Evolutionary conservation across 1,284 basidiomycete species (phyloP), one percentile per base, ranked within the genome.

Genomic region (Apiotrichum mycotoxinovorans): DNA sequence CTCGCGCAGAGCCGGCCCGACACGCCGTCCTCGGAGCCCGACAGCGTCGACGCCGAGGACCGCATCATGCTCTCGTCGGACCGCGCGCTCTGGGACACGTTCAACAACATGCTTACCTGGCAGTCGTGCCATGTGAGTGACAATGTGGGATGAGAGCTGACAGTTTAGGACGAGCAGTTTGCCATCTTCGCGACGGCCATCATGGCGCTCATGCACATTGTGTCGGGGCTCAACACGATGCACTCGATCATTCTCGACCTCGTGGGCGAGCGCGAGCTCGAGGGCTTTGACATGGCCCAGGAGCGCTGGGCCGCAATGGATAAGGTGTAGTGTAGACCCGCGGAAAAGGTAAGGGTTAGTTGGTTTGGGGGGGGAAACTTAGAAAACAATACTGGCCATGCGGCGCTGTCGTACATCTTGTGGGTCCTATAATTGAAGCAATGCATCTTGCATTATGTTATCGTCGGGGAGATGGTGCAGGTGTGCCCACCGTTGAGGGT

Each of bases 121-220:
- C 46, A 65, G 23, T 48, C 43, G 3, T 57, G 57, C 23, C 65
- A 66, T 47, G 67, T 67, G 42, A 58, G 66, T 61, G 2, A 26
- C 12, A 14, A 7, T 7, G 10, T 33, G 10, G 10, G 11, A 7
- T 25, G 41, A 25, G 27, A 46, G 20, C n/a, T 50, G 22, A 49
- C 23, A 15, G 17, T 18, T 8, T 41, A 75, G 71, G 64, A 73
- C 51, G 73, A 76, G 44, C 75, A 78, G 61, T 58, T 74, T 23
- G 62, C 71, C 1, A 55, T 74, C 10, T 76, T 70, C 41, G 73
- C 73, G 0, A 74, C 73, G 4, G 69, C 73, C 12, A 66, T 65
- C 37, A 69, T 76, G 14, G 68, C 72, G 0, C 54, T 76, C 8
- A 58, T 66, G 3, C 70, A 74, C 49, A 54, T 74, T 23, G 61